A percentile compares a stretch with the other conserved stretches of the same genome.
phyloP scores from a whole-genome alignment of 1,284 basidiomycete genomes.

The Clitocybe nebularis region DNA sequence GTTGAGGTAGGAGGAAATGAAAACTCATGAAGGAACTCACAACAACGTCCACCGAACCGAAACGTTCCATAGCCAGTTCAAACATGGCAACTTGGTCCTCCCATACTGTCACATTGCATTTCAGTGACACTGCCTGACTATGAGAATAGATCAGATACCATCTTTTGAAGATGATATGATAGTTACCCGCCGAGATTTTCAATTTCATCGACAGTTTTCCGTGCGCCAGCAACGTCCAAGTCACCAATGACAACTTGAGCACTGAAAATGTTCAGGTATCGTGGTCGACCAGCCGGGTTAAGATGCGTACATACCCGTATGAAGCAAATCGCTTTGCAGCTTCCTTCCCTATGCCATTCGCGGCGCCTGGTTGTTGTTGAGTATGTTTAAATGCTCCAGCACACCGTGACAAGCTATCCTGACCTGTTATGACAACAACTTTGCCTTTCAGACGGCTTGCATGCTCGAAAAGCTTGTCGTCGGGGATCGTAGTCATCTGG shows the following conservation, averaged over 20 bases:
- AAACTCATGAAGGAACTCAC: slow-evolving; percentile 24
- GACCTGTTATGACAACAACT: slow-evolving; percentile 56
- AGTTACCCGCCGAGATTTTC: slow-evolving; percentile 42
- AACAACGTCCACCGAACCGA: slow-evolving; percentile 49
- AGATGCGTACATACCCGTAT: slow-evolving; percentile 46
- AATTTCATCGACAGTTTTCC: slow-evolving; percentile 40
- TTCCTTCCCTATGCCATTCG: slow-evolving; percentile 53
- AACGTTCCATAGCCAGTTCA: slow-evolving; percentile 41
- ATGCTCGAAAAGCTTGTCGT: slow-evolving; percentile 41
- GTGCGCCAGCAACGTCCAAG: slow-evolving; percentile 35
- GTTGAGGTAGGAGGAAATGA: not conserved
- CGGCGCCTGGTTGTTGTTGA: slow-evolving; percentile 35
- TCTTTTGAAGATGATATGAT: not conserved
- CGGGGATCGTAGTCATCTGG: slow-evolving; percentile 40
- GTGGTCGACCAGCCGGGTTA: not conserved
- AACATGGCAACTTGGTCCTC: slow-evolving; percentile 54
- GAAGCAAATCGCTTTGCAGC: slow-evolving; percentile 42
- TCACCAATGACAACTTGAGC: slow-evolving; percentile 58
- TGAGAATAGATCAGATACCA: not conserved
- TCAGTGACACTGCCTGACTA: slow-evolving; percentile 40
- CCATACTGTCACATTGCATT: slow-evolving; percentile 52
- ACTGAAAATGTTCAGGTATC: slow-evolving; percentile 23
- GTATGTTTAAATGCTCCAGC: not conserved
- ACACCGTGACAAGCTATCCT: not conserved
- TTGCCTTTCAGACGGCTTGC: slow-evolving; percentile 41